Conservation (phyloP, 148 eudicot genomes). For the Rhododendron ovatum region DNA sequence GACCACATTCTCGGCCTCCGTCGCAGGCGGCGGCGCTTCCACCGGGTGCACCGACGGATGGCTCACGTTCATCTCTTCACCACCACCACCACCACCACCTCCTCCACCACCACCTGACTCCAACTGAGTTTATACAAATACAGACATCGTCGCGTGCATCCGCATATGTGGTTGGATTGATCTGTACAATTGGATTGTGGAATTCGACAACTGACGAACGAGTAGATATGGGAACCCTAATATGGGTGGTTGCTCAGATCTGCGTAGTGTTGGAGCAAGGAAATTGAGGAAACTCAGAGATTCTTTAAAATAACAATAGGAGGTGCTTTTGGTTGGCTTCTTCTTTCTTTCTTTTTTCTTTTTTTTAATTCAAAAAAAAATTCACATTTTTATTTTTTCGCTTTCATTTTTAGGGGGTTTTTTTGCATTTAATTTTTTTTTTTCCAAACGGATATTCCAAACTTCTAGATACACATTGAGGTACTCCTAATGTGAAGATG, state of each 20-base stretch:
- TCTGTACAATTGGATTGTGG: not conserved
- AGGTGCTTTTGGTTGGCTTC: too few relatives aligned
- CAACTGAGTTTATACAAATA: not conserved
- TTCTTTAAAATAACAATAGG: too few relatives aligned
- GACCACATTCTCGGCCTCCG: conserved; percentile 37
- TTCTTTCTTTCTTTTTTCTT: too few relatives aligned
- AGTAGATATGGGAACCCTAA: not conserved
- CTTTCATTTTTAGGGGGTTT: too few relatives aligned
- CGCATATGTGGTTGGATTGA: not conserved
- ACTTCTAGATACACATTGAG: too few relatives aligned
- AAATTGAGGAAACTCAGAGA: not conserved
- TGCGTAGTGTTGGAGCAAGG: not conserved
- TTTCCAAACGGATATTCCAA: too few relatives aligned
- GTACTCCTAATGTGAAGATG: too few relatives aligned
- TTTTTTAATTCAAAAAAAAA: too few relatives aligned
- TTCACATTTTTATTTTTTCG: too few relatives aligned
- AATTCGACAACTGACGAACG: not conserved
- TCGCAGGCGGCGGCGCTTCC: conserved; percentile 56
- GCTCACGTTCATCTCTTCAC: conserved; percentile 44
- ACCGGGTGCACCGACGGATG: conserved; percentile 73
- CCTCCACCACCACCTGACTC: conserved; percentile 2
- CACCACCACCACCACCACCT: conserved; percentile 11
- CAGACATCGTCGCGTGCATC: not conserved
- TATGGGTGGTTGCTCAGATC: not conserved
- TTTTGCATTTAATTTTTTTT: too few relatives aligned